Evolutionary conservation across 345 rosid genomes (phyloP).

Genomic region (Angophora floribunda): DNA sequence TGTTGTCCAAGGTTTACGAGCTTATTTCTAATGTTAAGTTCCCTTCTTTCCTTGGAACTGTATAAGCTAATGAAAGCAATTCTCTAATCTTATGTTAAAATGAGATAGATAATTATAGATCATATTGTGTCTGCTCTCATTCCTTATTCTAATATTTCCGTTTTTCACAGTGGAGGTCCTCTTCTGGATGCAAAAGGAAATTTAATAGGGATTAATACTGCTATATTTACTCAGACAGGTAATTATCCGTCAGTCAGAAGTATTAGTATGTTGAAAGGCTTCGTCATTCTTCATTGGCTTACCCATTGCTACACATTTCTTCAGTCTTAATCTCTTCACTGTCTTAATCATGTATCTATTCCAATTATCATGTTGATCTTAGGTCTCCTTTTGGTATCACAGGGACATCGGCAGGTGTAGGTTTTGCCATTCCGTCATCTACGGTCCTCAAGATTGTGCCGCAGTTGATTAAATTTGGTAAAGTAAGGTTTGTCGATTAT

Average conservation of each 20-base stretch:
- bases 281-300: not conserved
- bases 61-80: not conserved
- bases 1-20: not conserved
- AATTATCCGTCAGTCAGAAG: not conserved
- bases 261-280: not conserved
- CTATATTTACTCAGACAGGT: conserved; percentile 94
- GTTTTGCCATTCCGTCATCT: conserved; percentile 93
- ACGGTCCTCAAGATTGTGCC: conserved; percentile 88
- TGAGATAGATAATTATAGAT: not conserved
- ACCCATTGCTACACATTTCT: not conserved
- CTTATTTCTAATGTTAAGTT: not conserved
- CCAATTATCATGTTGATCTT: not conserved
- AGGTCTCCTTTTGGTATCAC: conserved; percentile 4
- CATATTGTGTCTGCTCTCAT: not conserved
- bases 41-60: not conserved
- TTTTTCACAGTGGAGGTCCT: conserved; percentile 80
- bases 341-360: not conserved
- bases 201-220: conserved; percentile 86
- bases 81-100: not conserved
- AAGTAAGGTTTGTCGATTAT: conserved; percentile 32
- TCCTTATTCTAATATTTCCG: not conserved
- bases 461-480: conserved; percentile 76
- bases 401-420: conserved; percentile 97
- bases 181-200: conserved; percentile 85
- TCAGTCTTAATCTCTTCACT: not conserved